Percentiles rank a stretch among this genome's conserved stretches.
These are phyloP conservation scores for Betula pendula DNA, from an alignment of 306 rosid species.

Conservation along the genomic window DNA sequence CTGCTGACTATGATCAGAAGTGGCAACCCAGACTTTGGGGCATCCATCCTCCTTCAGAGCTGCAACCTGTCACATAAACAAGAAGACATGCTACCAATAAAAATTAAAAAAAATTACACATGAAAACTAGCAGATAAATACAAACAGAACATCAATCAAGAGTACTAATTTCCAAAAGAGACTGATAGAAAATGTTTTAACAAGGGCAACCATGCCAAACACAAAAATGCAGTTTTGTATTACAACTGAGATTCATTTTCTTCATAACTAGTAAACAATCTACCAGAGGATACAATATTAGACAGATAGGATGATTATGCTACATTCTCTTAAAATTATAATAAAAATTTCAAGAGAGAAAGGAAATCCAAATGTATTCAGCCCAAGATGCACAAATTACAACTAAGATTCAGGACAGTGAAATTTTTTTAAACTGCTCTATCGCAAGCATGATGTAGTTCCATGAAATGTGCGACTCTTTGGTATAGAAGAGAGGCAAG, in stretches of 20 bases:
- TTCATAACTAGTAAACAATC: background rate
- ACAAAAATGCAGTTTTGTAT: slow-evolving; percentile 10
- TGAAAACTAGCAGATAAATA: slow-evolving; percentile 5
- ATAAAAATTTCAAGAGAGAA: background rate
- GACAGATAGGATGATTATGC: background rate
- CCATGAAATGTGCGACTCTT: background rate
- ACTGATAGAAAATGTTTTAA: slow-evolving; percentile 4
- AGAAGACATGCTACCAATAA: slow-evolving; percentile 13
- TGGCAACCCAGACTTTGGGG: slow-evolving; percentile 94
- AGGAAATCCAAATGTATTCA: background rate
- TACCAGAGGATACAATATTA: background rate
- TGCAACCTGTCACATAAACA: slow-evolving; percentile 53
- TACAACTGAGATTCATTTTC: slow-evolving; percentile 4
- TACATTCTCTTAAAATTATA: background rate
- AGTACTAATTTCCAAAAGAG: slow-evolving; percentile 13
- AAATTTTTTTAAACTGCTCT: background rate
- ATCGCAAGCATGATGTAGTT: background rate
- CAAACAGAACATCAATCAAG: slow-evolving; percentile 2
- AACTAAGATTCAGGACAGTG: background rate
- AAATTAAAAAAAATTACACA: slow-evolving; percentile 2
- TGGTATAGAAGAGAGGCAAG: background rate
- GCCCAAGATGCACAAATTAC: background rate
- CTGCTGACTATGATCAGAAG: slow-evolving; percentile 81
- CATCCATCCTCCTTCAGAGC: slow-evolving; percentile 92
- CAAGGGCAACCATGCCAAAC: slow-evolving; percentile 5